Percentiles rank a stretch among this genome's conserved stretches.
Conservation (phyloP, 2,329 filamentous ascomycete genomes). For the Metarhizium guizhouense region DNA sequence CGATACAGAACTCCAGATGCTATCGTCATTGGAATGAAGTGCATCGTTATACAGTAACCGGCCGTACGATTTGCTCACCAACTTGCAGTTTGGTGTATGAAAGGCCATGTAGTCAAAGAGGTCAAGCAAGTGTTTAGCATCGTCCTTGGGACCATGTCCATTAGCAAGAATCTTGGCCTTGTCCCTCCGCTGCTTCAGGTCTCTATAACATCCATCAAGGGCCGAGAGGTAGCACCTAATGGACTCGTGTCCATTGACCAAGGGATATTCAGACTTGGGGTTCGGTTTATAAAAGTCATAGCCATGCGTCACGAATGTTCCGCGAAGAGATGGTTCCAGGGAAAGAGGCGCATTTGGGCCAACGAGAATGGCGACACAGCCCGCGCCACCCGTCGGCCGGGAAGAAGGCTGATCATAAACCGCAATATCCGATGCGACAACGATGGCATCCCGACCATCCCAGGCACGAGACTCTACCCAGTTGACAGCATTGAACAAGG, state of each 20-base stretch:
- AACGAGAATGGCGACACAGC: neutral
- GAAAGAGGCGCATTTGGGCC: no score
- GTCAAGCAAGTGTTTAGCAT: neutral
- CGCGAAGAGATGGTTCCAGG: neutral
- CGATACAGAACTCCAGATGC: no score
- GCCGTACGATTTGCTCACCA: no score
- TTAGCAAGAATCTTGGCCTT: neutral
- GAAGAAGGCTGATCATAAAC: neutral
- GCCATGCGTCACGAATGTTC: neutral
- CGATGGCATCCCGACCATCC: neutral
- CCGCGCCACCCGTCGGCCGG: neutral
- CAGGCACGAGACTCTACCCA: constrained; percentile 1
- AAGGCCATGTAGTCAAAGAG: neutral
- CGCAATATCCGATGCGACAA: neutral
- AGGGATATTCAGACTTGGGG: neutral
- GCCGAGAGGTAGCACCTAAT: neutral
- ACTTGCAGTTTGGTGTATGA: no score
- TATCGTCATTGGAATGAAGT: no score
- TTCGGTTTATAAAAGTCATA: constrained; percentile 1
- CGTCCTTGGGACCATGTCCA: neutral
- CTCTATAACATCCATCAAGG: neutral
- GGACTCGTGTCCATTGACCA: neutral
- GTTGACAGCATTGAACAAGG: neutral
- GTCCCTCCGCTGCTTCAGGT: neutral
- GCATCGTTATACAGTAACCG: no score